phyloP scores from a whole-genome alignment of 805 yeast genomes.

The Sugiyamaella mastotermitis region DNA sequence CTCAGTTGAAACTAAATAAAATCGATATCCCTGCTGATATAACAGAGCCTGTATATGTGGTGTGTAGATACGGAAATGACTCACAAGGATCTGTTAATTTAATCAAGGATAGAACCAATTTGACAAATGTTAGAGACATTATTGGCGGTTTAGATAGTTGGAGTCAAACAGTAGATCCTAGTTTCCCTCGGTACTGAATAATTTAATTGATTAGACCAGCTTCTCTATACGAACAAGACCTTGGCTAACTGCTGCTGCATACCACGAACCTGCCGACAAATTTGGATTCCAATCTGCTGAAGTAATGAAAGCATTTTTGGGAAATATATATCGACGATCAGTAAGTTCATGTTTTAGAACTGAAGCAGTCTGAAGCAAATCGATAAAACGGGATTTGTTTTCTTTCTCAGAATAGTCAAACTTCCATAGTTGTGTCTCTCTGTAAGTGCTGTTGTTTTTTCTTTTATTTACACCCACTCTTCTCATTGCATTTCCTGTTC shows the following conservation, averaged over 20 bases:
- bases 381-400: constrained; percentile 34
- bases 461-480: constrained; percentile 25
- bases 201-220: too few relatives aligned
- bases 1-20: constrained; percentile 35
- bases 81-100: constrained; percentile 69
- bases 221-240: constrained; percentile 43
- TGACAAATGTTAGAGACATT: constrained; percentile 54
- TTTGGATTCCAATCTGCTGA: constrained; percentile 55
- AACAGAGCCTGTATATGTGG: constrained; percentile 42
- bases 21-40: constrained; percentile 23
- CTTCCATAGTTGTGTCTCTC: constrained; percentile 25
- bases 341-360: constrained; percentile 22
- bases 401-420: constrained; percentile 36
- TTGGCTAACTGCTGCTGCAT: constrained; percentile 45
- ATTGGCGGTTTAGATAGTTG: constrained; percentile 73
- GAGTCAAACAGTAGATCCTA: constrained; percentile 53
- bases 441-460: constrained; percentile 18
- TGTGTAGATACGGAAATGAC: constrained; percentile 89
- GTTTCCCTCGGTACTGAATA: constrained; percentile 55
- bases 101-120: constrained; percentile 46
- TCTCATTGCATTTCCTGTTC: constrained; percentile 36
- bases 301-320: constrained; percentile 46
- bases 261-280: constrained; percentile 39
- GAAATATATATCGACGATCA: constrained; percentile 31
- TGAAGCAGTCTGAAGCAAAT: constrained; percentile 33